These are phyloP conservation scores for Tilletia indica DNA, from an alignment of 1,284 basidiomycete genomes.

Conservation along the genomic window DNA sequence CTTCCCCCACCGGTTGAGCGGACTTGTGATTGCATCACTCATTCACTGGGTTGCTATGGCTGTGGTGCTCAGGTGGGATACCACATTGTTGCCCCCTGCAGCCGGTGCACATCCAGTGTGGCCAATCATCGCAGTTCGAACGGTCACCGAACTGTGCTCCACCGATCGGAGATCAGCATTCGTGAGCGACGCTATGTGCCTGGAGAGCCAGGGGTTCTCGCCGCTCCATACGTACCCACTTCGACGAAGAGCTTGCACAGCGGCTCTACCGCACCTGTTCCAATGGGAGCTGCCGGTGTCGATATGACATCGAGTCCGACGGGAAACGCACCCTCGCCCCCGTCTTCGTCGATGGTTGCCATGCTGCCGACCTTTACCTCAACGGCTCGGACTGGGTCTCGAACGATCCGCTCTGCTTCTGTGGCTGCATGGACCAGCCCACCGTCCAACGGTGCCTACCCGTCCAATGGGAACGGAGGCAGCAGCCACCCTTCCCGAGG, in stretches of 20 bases:
- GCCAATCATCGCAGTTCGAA: constrained; percentile 62
- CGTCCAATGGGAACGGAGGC: neutral
- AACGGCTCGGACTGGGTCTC: neutral
- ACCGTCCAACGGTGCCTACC: neutral
- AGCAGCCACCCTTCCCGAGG: neutral
- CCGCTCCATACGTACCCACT: constrained; percentile 16
- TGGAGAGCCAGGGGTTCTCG: constrained; percentile 67
- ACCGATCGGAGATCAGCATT: constrained; percentile 72
- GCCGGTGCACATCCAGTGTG: constrained; percentile 55
- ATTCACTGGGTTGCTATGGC: constrained; percentile 75
- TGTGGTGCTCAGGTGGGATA: constrained; percentile 67
- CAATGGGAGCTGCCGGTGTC: too few relatives aligned
- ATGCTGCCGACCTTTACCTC: neutral
- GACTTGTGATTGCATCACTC: constrained; percentile 69
- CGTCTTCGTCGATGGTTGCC: too few relatives aligned
- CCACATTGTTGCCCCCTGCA: constrained; percentile 46
- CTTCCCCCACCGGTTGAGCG: constrained; percentile 58
- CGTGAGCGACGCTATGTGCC: constrained; percentile 70
- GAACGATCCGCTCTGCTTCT: constrained; percentile 13
- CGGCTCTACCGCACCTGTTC: too few relatives aligned
- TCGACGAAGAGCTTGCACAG: too few relatives aligned
- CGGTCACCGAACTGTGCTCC: constrained; percentile 83
- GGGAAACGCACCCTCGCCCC: neutral
- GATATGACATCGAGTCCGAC: neutral
- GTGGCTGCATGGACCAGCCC: constrained; percentile 15